Evolutionary conservation across 805 yeast species (phyloP), one percentile per base, ranked within the genome.

Genomic region (Teunomyces cretensis): DNA sequence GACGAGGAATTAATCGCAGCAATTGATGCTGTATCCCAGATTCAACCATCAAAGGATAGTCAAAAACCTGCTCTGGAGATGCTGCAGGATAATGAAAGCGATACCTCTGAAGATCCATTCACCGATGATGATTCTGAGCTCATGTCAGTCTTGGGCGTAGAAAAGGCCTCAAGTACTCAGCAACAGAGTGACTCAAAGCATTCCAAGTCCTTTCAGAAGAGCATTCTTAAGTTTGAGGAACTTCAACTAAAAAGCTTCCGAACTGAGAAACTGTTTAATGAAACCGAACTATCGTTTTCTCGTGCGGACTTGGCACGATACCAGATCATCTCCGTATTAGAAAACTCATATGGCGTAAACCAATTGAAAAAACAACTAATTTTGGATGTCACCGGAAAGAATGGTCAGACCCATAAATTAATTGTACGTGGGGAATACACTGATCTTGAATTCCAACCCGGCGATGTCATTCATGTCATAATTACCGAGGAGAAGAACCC

Each of bases 391-490:
- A 50, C 63, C 3, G 75, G 78, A 50, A 59, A 58, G 0, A 51
- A 65, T 2, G 70, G 65, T 0, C 38, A 46, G 0, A 43, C 37
- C 2, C 57, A 62, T 3, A 78, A 76, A 30, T 56, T 86, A 0
- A 65, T 84, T 1, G 69, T 86, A 0, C 61, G 92, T 43, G 88
- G 81, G 31, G 81, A 82, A 22, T 83, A 87, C 78, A 66, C 74
- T 1, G 68, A 70, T 6, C 60, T 86, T 4, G 75, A 74, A 1
- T 68, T 77, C 31, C 64, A 71, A 35, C 57, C 58, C 0, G 75
- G 74, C 5, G 91, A 86, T 58, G 72, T 86, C 0, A 70, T 86
- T 13, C 88, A 86, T 61, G 63, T 86, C 4, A 70, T 86, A 9
- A 76, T 83, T 4, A 74, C 75, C 1, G 56, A 65, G 41, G 56